A percentile compares a stretch with the other conserved stretches of the same genome.
These are phyloP conservation scores for Alternaria sp. DNA, from an alignment of 2,329 filamentous ascomycete genomes.

Conservation along the genomic window DNA sequence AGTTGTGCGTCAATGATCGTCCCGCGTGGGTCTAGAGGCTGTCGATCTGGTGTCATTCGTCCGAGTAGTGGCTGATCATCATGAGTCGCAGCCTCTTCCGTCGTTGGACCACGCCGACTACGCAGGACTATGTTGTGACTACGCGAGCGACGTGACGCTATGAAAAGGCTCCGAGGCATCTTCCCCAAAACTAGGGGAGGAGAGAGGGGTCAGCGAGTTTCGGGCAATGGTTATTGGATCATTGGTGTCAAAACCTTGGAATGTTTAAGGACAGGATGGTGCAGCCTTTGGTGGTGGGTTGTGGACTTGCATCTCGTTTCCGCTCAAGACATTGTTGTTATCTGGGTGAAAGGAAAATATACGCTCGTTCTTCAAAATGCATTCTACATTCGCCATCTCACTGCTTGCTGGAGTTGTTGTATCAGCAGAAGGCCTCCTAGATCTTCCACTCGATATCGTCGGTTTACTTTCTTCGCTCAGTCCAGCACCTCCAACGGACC, in stretches of 20 bases:
- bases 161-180: not conserved
- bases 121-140: not conserved
- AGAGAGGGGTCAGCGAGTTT: slow-evolving; percentile 1
- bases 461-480: slow-evolving; percentile 16
- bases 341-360: not conserved
- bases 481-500: slow-evolving; percentile 22
- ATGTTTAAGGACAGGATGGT: not conserved
- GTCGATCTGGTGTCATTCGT: not conserved
- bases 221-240: not conserved
- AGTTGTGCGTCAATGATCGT: not conserved
- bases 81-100: not conserved
- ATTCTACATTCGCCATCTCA: not conserved
- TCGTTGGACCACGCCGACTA: not conserved
- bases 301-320: not conserved
- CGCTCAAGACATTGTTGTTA: not conserved
- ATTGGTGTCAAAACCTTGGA: not conserved
- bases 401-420: not conserved
- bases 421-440: slow-evolving; percentile 14
- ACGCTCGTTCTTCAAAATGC: not conserved
- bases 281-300: not conserved
- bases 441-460: slow-evolving; percentile 19
- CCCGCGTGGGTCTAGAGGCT: not conserved
- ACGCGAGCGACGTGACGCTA: not conserved
- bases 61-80: not conserved
- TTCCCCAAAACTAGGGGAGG: not conserved